Percentiles rank a stretch among this genome's conserved stretches.
These are phyloP conservation scores for Pelargonium nanum DNA, from an alignment of 345 rosid genomes.

Conservation along the genomic window DNA sequence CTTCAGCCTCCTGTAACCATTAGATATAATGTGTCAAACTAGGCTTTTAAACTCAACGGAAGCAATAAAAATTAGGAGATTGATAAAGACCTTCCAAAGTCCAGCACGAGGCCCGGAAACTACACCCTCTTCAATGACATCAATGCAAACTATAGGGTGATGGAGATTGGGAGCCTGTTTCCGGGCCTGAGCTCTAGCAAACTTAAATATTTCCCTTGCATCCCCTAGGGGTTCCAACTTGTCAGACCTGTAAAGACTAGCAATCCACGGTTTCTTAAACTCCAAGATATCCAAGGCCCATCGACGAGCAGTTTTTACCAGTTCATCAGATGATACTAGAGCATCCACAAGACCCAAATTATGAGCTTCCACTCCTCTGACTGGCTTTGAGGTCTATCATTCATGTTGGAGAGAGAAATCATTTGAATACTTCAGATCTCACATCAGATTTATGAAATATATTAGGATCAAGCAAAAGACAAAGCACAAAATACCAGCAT, in stretches of 20 bases:
- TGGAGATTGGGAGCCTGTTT: conserved; percentile 72
- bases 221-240: conserved; percentile 82
- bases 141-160: conserved; percentile 85
- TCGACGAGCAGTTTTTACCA: conserved; percentile 56
- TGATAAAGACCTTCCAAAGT: conserved; percentile 52
- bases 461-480: conserved; percentile 13
- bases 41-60: neutral
- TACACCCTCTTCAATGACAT: conserved; percentile 73
- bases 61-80: conserved; percentile 7
- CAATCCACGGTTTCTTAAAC: conserved; percentile 73
- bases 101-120: conserved; percentile 79
- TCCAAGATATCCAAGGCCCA: conserved; percentile 81
- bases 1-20: conserved; percentile 61
- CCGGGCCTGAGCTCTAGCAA: conserved; percentile 62
- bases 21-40: conserved; percentile 8
- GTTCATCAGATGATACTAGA: conserved; percentile 52
- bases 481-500: conserved; percentile 58
- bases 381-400: conserved; percentile 67
- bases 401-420: conserved; percentile 2
- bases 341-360: conserved; percentile 73
- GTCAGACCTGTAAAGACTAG: conserved; percentile 64
- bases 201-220: conserved; percentile 76
- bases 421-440: neutral
- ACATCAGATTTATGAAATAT: neutral
- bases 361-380: conserved; percentile 65